Percentiles rank a stretch among this genome's conserved stretches.
Evolutionary conservation across 768 basidiomycete species (phyloP).

Genomic region (Mycena polygramma): DNA sequence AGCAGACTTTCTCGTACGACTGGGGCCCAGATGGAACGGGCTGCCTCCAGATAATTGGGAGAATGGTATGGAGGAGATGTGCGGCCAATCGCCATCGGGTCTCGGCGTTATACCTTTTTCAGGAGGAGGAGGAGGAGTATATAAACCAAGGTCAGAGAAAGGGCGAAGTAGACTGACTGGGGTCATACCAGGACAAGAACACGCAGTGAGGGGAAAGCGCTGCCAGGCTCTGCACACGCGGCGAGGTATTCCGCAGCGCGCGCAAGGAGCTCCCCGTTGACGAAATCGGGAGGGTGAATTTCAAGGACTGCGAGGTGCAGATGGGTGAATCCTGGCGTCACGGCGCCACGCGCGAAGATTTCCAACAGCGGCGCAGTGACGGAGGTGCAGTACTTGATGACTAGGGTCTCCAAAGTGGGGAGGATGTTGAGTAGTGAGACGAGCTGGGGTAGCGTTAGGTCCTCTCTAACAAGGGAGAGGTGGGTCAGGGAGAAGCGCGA

Average conservation of each 20-base stretch:
- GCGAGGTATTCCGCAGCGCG: not conserved
- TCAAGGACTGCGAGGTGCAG: not conserved
- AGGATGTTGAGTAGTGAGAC: not conserved
- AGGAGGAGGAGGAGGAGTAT: too few species aligned
- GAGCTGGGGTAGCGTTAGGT: not conserved
- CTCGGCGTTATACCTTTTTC: too few species aligned
- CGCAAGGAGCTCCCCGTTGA: not conserved
- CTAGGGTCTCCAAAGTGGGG: not conserved
- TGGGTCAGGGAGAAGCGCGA: constrained; percentile 2
- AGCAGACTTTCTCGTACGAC: too few species aligned
- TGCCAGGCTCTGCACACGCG: not conserved
- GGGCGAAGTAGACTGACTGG: too few species aligned
- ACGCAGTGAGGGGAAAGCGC: not conserved
- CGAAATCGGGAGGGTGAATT: not conserved
- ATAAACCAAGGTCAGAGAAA: too few species aligned
- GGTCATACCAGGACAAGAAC: too few species aligned
- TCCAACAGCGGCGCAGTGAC: not conserved
- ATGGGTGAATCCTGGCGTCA: not conserved
- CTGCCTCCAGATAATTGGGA: too few species aligned
- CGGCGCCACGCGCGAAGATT: too few species aligned
- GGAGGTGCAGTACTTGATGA: not conserved
- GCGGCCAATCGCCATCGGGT: too few species aligned
- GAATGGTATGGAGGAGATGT: too few species aligned
- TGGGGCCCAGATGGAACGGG: too few species aligned
- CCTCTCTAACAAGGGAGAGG: not conserved